Base-by-base conservation (phyloP, 768 basidiomycete species). In the Agaricus sinodeliciosus region DNA sequence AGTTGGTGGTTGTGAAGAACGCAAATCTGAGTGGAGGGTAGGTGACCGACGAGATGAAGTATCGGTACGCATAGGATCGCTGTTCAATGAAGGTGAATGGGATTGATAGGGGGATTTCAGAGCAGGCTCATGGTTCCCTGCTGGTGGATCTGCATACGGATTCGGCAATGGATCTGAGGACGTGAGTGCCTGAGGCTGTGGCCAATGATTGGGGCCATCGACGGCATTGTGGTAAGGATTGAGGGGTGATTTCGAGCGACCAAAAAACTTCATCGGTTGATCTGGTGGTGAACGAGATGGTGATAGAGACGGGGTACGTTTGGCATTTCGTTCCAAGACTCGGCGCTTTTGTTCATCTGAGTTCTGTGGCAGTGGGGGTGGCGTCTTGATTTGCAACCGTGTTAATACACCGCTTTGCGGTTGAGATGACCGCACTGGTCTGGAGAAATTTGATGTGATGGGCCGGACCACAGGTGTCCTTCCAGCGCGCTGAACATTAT, bases 251-350 rank as follows among this genome's bases (percentile, higher is more conserved):
- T 43, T 58, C 26, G 53, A 55, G 25, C 39, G 39, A 3, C 34
- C 45, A 13, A 34, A 42, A 22, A 26, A 36, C 22, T 44, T 54
- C 52, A 54, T 54, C 22, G 56, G 39, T 19, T 53, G 41, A 39
- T 27, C 15, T 34, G 44, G 51, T 28, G 42, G 42, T 43, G 18
- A 19, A 13, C 49, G 57, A 5, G 55, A 35, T 15, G 50, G 43
- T 43, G 43, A 62, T n/a, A 70, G 68, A 36, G 71, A 68, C 31
- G 63, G 65, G 12, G 61, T 49, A 50, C 73, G 67, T 48, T 63
- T 71, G 28, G 76, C 69, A 65, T 87, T 86, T 42, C 87, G 75
- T 64, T 84, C 78, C 46, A 88, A 67, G 8, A 80, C 78, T 46
- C 67, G 69, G 37, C 68, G 64, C 59, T 78, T 79, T 56, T 71